Percentiles rank a stretch among this genome's conserved stretches.
Conservation (phyloP, 1,284 basidiomycete species). For the Moniliophthora roreri region DNA sequence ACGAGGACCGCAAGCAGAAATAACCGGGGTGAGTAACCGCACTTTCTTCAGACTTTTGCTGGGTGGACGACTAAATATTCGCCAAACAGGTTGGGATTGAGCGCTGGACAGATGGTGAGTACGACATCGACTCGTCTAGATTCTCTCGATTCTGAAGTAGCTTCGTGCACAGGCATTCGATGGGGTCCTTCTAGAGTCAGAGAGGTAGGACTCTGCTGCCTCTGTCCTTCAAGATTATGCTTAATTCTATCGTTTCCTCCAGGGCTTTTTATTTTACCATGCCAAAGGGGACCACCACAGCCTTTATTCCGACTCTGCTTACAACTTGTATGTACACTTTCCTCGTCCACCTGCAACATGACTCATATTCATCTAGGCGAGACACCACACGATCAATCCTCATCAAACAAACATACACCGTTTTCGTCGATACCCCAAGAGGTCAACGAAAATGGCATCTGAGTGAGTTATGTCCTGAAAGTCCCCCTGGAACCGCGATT, state of each 20-base stretch:
- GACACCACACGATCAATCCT: constrained; percentile 41
- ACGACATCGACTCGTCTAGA: too few relatives aligned
- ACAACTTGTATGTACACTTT: constrained; percentile 34
- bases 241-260: constrained; percentile 8
- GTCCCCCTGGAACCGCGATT: neutral
- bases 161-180: constrained; percentile 52
- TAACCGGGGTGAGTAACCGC: constrained; percentile 55
- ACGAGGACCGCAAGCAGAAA: constrained; percentile 70
- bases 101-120: constrained; percentile 53
- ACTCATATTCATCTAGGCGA: too few relatives aligned
- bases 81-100: constrained; percentile 65
- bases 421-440: constrained; percentile 61
- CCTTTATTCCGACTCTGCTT: constrained; percentile 42
- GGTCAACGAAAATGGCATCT: constrained; percentile 80
- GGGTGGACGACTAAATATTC: constrained; percentile 8
- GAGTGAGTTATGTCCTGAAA: constrained; percentile 46
- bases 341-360: constrained; percentile 3
- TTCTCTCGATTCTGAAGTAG: neutral
- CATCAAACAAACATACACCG: constrained; percentile 81
- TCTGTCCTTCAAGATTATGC: constrained; percentile 7
- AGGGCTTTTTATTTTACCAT: constrained; percentile 81
- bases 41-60: neutral
- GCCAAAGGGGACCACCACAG: constrained; percentile 58
- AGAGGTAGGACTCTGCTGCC: constrained; percentile 48
- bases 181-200: constrained; percentile 79